Percentiles rank a stretch among this genome's conserved stretches.
These are phyloP conservation scores for Fusarium lateritium DNA, from an alignment of 2,329 filamentous ascomycete species.

Conservation along the genomic window DNA sequence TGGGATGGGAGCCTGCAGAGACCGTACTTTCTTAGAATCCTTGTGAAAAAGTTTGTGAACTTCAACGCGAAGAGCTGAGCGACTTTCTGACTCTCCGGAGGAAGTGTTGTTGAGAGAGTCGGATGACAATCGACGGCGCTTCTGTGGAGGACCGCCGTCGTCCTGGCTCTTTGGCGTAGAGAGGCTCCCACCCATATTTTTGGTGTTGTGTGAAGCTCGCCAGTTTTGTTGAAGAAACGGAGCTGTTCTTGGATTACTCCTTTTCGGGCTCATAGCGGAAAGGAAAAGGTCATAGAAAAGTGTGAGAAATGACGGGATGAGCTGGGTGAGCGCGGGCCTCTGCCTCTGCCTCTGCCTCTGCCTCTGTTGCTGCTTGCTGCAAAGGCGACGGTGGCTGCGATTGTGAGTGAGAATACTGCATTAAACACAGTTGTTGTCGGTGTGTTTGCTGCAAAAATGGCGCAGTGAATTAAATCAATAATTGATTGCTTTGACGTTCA, in stretches of 20 bases:
- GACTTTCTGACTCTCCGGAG: conserved; percentile 52
- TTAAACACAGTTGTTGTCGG: conserved; percentile 11
- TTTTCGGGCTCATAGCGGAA: conserved; percentile 64
- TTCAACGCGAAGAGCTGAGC: conserved; percentile 65
- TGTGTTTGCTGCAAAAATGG: conserved; percentile 20
- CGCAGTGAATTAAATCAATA: conserved; percentile 41
- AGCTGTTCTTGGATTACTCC: conserved; percentile 63
- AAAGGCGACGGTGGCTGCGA: conserved; percentile 4
- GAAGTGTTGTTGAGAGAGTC: conserved; percentile 52
- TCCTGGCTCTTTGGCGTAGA: conserved; percentile 54
- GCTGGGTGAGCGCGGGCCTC: conserved; percentile 22
- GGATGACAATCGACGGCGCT: conserved; percentile 65
- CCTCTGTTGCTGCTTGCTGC: conserved; percentile 9
- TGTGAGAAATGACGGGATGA: conserved; percentile 26
- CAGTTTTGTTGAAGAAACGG: conserved; percentile 71
- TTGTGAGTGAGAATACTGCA: conserved; percentile 8
- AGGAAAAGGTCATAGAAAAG: conserved; percentile 54
- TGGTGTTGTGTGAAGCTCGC: conserved; percentile 63
- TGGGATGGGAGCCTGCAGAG: conserved; percentile 49
- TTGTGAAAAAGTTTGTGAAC: conserved; percentile 68
- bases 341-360: conserved; percentile 4
- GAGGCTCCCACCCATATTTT: conserved; percentile 58
- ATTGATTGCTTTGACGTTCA: conserved; percentile 40
- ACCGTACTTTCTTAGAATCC: conserved; percentile 58
- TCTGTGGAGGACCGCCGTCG: conserved; percentile 59